phyloP scores from a whole-genome alignment of 2,329 filamentous ascomycete genomes.

The Alternaria triticimaculans region DNA sequence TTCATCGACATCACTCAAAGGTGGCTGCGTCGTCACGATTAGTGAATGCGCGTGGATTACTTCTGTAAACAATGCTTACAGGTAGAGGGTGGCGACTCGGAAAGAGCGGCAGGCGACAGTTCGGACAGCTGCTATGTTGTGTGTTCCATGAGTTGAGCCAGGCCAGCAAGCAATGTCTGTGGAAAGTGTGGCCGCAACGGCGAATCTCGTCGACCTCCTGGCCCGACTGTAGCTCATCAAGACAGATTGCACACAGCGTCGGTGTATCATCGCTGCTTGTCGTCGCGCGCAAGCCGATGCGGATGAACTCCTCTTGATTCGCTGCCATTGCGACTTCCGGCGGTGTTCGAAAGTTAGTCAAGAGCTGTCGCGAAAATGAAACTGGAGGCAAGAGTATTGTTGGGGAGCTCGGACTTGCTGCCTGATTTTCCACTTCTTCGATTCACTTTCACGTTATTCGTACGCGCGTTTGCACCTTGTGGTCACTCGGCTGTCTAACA shows the following conservation, averaged over 20 bases:
- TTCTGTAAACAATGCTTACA: neutral
- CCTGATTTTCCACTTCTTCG: neutral
- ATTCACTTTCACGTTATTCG: neutral
- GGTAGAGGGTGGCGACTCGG: neutral
- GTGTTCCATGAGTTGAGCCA: neutral
- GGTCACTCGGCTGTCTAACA: neutral
- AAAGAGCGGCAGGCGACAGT: neutral
- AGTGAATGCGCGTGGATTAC: neutral
- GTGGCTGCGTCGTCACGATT: neutral
- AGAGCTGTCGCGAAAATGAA: neutral
- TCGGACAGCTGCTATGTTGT: neutral
- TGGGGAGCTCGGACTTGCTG: neutral
- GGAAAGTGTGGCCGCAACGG: neutral
- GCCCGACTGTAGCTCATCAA: neutral
- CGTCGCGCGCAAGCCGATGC: neutral
- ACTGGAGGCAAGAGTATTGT: neutral
- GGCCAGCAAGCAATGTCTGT: neutral
- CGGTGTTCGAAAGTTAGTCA: neutral
- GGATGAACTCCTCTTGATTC: neutral
- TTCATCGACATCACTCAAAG: neutral
- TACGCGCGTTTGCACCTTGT: neutral
- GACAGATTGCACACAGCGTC: neutral
- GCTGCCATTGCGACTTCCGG: slow-evolving; percentile 1
- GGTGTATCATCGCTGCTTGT: neutral
- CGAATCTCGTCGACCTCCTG: neutral